Percentiles rank a stretch among this genome's conserved stretches.
These are phyloP conservation scores for Letharia columbiana DNA, from an alignment of 495 filamentous ascomycete species.

Conservation along the genomic window DNA sequence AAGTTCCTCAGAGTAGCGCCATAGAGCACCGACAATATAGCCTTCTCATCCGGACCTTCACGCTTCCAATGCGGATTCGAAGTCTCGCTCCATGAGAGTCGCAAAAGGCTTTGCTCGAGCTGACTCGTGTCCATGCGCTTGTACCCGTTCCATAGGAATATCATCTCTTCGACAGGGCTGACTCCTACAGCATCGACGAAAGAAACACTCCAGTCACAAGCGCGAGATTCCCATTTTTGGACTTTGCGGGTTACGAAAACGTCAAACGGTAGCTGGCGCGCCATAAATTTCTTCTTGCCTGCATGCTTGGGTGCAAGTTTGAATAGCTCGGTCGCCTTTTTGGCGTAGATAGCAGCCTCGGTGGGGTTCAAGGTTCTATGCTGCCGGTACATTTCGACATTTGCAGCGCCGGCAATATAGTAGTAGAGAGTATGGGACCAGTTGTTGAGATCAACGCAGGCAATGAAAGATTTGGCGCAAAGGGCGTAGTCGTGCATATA, in stretches of 20 bases:
- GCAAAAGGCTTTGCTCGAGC: conserved; percentile 53
- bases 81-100: conserved; percentile 59
- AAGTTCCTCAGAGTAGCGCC: conserved; percentile 59
- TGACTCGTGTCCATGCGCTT: conserved; percentile 65
- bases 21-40: conserved; percentile 55
- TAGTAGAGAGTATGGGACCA: conserved; percentile 90
- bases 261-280: conserved; percentile 82
- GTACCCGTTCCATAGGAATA: conserved; percentile 83
- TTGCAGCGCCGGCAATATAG: conserved; percentile 71
- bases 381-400: conserved; percentile 72
- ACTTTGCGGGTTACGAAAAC: conserved; percentile 78
- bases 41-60: conserved; percentile 67
- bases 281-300: conserved; percentile 85
- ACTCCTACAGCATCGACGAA: conserved; percentile 78
- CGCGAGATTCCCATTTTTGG: conserved; percentile 79
- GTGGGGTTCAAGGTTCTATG: conserved; percentile 43
- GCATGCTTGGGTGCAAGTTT: conserved; percentile 62
- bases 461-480: conserved; percentile 64
- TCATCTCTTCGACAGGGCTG: conserved; percentile 83
- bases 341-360: conserved; percentile 45
- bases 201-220: conserved; percentile 56
- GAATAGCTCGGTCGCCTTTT: conserved; percentile 60
- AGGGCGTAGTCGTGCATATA: conserved; percentile 65
- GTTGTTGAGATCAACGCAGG: conserved; percentile 75
- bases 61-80: conserved; percentile 44